Evolutionary conservation across 306 rosid genomes (phyloP), one percentile per base, ranked within the genome.

Genomic region (Vigna nakashimae): DNA sequence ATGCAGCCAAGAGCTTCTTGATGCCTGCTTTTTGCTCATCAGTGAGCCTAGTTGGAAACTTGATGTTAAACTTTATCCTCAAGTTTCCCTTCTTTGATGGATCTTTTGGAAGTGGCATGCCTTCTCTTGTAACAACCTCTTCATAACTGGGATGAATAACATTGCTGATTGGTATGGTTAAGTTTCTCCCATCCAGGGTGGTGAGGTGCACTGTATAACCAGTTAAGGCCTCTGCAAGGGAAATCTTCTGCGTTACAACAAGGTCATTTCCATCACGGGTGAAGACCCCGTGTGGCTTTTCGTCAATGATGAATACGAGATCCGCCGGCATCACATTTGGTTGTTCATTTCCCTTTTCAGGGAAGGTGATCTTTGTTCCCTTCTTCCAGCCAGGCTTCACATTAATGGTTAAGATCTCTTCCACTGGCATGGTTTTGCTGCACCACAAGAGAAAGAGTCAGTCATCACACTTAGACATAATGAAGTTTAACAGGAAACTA

Each of bases 331-430:
- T 57, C 50, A 87, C 69, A 4, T 86, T 78, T 7, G 86, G 90
- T 43, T 82, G 90, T 69, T 87, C 88, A 1, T 90, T 84, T 12
- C 93, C 93, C 58, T 87, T 90, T 63, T 89, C 88, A 0, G 87
- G 91, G 71, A 87, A 90, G 36, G 91, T 90, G 70, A 90, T 87
- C 85, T 86, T 87, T 20, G 93, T 90, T 20, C 93, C 91, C 75
- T 90, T 87, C 75, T 87, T 90, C 93, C 93, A 87, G 45, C 93
- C 91, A 5, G 91, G 90, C 48, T 90, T 90, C 11, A 90, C 78
- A 38, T 72, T 69, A 2, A 87, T 87, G 55, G 93, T 90, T 52
- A 90, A 69, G 49, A 90, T 87, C 65, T 90, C 91, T 70, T 90
- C 93, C 16, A 86, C 90, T 9, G 43, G 72, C 76, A 76, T 82